Percentiles rank a stretch among this genome's conserved stretches.
Evolutionary conservation across 139 green algal species (phyloP).

Genomic region (Haematococcus lacustris): DNA sequence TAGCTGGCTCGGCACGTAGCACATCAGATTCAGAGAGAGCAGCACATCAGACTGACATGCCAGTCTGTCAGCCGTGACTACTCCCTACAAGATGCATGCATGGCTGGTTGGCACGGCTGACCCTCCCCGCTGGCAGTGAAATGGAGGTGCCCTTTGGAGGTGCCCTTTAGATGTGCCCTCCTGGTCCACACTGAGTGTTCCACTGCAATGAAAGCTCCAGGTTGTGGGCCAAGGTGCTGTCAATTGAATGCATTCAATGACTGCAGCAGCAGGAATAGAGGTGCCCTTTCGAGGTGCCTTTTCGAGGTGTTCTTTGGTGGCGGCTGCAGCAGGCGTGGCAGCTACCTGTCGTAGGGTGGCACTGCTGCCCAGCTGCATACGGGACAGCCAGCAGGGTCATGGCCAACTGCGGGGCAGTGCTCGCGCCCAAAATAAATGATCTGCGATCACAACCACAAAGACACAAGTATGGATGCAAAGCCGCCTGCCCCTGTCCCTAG

Average conservation of each 20-base stretch:
- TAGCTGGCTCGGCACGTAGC: too few relatives aligned
- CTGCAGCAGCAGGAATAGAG: background rate
- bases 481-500: too few relatives aligned
- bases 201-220: background rate
- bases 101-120: too few relatives aligned
- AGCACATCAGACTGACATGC: too few relatives aligned
- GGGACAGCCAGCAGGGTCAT: constrained; percentile 59
- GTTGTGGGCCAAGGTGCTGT: background rate
- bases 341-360: constrained; percentile 20
- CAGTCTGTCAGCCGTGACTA: too few relatives aligned
- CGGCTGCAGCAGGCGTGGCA: background rate
- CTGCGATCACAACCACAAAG: constrained; percentile 15
- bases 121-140: too few relatives aligned
- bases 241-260: background rate
- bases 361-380: constrained; percentile 74
- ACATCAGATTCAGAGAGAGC: too few relatives aligned
- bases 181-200: background rate
- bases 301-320: background rate
- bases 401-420: constrained; percentile 65
- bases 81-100: too few relatives aligned
- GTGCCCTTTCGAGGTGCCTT: too few relatives aligned
- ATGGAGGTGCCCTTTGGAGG: too few relatives aligned
- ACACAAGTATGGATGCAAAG: too few relatives aligned
- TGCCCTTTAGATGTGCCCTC: background rate
- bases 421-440: constrained; percentile 84